Conservation (phyloP, 768 basidiomycete species). For the Termitomyces sp. region DNA sequence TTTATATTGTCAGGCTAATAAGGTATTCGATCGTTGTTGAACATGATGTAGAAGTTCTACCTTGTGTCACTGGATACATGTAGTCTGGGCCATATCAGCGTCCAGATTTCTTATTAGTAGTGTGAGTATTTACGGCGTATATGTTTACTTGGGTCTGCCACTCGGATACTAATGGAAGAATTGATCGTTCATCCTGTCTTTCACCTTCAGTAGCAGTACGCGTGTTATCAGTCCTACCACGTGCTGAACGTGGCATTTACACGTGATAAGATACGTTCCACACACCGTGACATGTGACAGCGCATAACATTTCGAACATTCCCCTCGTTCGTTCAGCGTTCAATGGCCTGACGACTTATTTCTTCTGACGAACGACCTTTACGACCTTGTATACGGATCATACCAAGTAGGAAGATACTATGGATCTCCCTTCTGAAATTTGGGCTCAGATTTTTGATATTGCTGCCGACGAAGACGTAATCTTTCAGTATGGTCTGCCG, state of each 20-base stretch:
- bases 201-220: no score
- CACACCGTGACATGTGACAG: not conserved
- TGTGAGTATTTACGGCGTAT: not conserved
- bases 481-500: constrained; percentile 57
- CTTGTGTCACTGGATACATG: no score
- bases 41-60: not conserved
- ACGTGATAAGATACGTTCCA: constrained; percentile 2
- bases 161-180: not conserved
- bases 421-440: constrained; percentile 61
- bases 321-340: not conserved
- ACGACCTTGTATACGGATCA: not conserved
- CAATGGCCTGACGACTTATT: not conserved
- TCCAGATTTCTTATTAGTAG: no score
- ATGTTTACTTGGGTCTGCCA: not conserved
- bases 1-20: not conserved
- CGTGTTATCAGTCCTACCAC: no score
- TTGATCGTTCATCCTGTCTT: no score
- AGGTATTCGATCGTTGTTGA: not conserved
- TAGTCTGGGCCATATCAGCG: no score
- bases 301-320: not conserved
- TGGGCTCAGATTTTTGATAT: constrained; percentile 68
- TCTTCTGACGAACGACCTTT: not conserved
- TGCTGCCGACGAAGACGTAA: constrained; percentile 65
- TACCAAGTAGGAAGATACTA: not conserved
- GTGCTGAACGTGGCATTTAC: not conserved